Base-by-base conservation (phyloP, 441 rosid genomes). In the Adansonia rubrostipa region DNA sequence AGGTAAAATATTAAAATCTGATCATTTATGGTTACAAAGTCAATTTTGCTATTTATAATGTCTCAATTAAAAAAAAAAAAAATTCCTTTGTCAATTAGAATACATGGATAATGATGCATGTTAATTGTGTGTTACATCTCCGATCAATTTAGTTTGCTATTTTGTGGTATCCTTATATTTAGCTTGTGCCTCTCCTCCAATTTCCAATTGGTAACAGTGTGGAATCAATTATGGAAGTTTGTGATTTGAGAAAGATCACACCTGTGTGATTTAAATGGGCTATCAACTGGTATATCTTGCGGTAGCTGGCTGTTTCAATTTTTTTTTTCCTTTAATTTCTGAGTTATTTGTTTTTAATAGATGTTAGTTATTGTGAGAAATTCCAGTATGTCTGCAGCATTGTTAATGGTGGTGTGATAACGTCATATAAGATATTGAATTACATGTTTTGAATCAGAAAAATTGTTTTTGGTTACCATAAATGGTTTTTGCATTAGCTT, bases 1-100 rank as follows among this genome's bases (percentile, higher is more conserved):
- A 88, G 96, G 99, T 92, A 78, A n/a, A 11, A 76, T 61, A 58
- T 64, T 44, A 33, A 33, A 77, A 62, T 77, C 53, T 74, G 60
- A 28, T 9, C 33, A 66, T 63, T 28, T 65, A 13, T 73, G 61
- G 4, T 74, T 74, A 17, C 15, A 68, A 14, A 48, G 15, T 14
- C 9, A 77, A 58, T 13, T 11, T 6, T 58, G 19, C 13, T 53
- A 62, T 36, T 40, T 65, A 6, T 45, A 13, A 1, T 42, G 40
- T 69, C 42, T 54, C 15, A 68, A 10, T 68, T 68, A 6, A n/a
- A 68, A n/a, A 68, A 9, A 3, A 33, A 33, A 33, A 33, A 33
- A 33, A 33, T 33, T 33, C 36, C 36, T 33, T 33, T 33, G 36
- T 33, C 36, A 33, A 33, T 33, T 33, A 33, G 36, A 33, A 33